A percentile compares a stretch with the other conserved stretches of the same genome.
These are phyloP conservation scores for Cladophialophora chaetospira DNA, from an alignment of 2,329 filamentous ascomycete species.

Conservation along the genomic window DNA sequence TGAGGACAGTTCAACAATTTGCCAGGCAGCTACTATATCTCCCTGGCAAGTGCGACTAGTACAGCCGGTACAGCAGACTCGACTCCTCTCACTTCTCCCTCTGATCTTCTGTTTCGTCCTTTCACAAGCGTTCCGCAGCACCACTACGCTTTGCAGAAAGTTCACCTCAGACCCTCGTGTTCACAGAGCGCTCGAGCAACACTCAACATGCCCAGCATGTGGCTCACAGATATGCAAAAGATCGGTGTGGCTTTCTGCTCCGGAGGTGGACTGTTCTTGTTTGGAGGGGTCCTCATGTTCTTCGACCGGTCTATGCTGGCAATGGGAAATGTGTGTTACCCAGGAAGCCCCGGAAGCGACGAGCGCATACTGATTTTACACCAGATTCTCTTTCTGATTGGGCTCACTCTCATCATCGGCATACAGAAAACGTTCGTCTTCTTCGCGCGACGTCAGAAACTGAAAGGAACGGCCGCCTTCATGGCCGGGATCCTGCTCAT, in stretches of 20 bases:
- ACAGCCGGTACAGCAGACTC: no score
- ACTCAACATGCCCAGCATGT: constrained; percentile 81
- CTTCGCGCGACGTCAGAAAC: constrained; percentile 91
- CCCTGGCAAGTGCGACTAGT: background rate
- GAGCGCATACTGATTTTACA: constrained; percentile 15
- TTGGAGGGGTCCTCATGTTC: constrained; percentile 93
- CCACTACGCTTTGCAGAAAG: no score
- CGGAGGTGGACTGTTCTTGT: constrained; percentile 90
- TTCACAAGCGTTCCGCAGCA: no score
- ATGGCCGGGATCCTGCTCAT: constrained; percentile 81
- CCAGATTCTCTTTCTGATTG: constrained; percentile 95
- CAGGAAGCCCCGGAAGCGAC: constrained; percentile 21
- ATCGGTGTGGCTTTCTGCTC: constrained; percentile 97
- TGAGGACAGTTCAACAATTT: constrained; percentile 27
- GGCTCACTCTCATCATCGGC: constrained; percentile 93
- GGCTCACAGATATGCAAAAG: constrained; percentile 94
- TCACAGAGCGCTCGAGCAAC: no score
- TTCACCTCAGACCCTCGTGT: no score
- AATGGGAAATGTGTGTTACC: constrained; percentile 80
- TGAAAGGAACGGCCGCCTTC: constrained; percentile 88
- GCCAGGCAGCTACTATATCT: background rate
- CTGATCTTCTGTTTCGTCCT: constrained; percentile 11
- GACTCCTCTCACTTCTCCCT: background rate
- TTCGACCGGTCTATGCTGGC: constrained; percentile 69
- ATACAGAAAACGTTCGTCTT: constrained; percentile 87